Conservation (phyloP, 2,329 filamentous ascomycete genomes). For the Stachybotrys elegans region DNA sequence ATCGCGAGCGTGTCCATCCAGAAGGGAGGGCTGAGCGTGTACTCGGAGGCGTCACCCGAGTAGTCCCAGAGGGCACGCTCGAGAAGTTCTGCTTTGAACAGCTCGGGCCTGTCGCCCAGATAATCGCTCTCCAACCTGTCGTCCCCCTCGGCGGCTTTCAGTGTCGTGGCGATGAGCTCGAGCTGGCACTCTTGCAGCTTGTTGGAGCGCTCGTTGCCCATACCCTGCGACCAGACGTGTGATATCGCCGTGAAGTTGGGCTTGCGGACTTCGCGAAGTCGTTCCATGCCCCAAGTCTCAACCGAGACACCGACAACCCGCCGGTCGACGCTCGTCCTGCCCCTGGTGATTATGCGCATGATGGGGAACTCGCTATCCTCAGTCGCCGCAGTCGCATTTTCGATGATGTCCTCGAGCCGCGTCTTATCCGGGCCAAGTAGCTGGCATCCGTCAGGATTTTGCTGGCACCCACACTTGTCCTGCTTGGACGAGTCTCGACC, state of each 20-base stretch:
- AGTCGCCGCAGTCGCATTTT: not conserved
- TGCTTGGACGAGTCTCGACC: too few relatives aligned
- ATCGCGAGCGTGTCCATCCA: not conserved
- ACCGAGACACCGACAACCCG: not conserved
- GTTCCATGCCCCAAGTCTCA: too few relatives aligned
- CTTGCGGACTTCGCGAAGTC: not conserved
- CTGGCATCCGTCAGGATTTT: too few relatives aligned
- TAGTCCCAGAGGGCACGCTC: not conserved
- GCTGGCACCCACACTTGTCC: too few relatives aligned
- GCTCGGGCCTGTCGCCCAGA: not conserved
- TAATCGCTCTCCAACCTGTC: too few relatives aligned
- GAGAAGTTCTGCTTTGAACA: not conserved
- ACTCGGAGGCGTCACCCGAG: not conserved
- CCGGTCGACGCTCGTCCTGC: not conserved
- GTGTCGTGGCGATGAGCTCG: not conserved
- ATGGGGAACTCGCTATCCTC: not conserved
- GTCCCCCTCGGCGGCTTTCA: too few relatives aligned
- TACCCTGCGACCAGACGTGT: not conserved
- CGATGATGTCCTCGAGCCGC: too few relatives aligned
- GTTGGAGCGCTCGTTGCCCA: not conserved
- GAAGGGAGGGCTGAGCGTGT: not conserved
- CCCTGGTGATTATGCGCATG: not conserved
- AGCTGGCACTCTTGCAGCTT: not conserved
- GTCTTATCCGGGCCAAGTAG: too few relatives aligned
- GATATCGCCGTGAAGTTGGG: not conserved